Conservation (phyloP, 2,329 filamentous ascomycete species). For the Sporothrix pseudoabietina region DNA sequence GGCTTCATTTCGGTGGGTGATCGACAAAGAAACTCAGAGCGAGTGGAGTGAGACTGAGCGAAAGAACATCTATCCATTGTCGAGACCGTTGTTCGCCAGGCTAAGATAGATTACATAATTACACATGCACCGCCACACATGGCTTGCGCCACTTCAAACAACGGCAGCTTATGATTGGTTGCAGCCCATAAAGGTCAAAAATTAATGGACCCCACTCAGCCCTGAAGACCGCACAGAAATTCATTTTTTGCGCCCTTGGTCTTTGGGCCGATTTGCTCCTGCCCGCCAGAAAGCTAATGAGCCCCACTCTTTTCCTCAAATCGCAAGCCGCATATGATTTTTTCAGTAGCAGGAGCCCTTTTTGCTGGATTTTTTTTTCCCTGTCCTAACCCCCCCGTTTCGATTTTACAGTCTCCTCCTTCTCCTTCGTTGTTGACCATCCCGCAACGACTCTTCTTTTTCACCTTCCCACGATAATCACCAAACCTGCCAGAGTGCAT, state of each 20-base stretch:
- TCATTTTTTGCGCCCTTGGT: constrained; percentile 31
- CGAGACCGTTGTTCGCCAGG: background rate
- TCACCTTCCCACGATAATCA: constrained; percentile 25
- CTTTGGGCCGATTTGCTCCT: background rate
- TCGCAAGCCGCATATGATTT: constrained; percentile 12
- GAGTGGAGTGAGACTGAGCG: background rate
- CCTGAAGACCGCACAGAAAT: constrained; percentile 34
- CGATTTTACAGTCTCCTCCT: constrained; percentile 23
- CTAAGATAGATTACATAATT: background rate
- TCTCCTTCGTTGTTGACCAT: constrained; percentile 23
- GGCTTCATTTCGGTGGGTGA: no score
- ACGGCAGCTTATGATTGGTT: background rate
- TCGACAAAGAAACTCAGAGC: background rate
- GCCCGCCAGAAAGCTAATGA: background rate
- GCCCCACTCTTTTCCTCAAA: constrained; percentile 9
- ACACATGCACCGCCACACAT: constrained; percentile 5
- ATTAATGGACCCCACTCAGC: constrained; percentile 33
- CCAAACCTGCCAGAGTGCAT: constrained; percentile 30
- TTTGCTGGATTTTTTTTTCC: constrained; percentile 23
- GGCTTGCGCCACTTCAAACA: background rate
- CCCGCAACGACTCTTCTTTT: constrained; percentile 25
- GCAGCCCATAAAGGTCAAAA: background rate
- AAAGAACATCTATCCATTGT: background rate
- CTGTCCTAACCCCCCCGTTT: constrained; percentile 14
- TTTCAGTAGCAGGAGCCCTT: constrained; percentile 11